Base-by-base conservation (phyloP, 768 basidiomycete genomes). In the Boletellus emodensis region DNA sequence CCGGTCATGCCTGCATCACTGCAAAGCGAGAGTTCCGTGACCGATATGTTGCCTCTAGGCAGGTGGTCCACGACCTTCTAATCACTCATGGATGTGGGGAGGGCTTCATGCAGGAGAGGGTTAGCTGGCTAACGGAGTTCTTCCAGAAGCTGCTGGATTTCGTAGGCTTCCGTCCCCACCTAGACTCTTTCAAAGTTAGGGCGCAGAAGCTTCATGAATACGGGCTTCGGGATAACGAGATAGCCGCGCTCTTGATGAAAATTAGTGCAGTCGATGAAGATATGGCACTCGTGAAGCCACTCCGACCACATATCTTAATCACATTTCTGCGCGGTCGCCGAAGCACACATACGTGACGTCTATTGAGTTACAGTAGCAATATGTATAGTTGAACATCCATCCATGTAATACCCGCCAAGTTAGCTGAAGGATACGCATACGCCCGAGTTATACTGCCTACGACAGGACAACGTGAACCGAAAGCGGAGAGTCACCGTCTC, bases 1-100 rank as follows among this genome's bases (percentile, higher is more conserved):
- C 56, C 36, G 67, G 56, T 32, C 68, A 70, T 28, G 70, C 67
- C 33, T 71, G 68, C 54, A 61, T 64, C 6, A 71, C 75, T 14
- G 58, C 73, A 41, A 68, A 50, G 28, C 61, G 52, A 44, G 47
- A 53, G n/a, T 58, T 69, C 40, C 39, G 57, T 13, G 59, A 69
- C 6, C 61, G 61, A 37, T 66, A 66, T 43, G 18, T 32, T 22
- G 41, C 48, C 37, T 66, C 65, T 35, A 52, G 64, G 43, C 40
- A 53, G 51, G 51, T 30, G 33, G 57, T 66, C 26, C 56, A 58
- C 32, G 56, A 58, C 10, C 62, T 66, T 39, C 43, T 66, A 1
- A 24, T 61, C 13, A 22, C 51, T 8, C 56, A 61, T 35, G 56
- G 55, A 20, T 40, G 35, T 44, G 65, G 55, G 34, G 18, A 3